These are phyloP conservation scores for Stachybotrys elegans DNA, from an alignment of 2,329 filamentous ascomycete species.

Conservation along the genomic window DNA sequence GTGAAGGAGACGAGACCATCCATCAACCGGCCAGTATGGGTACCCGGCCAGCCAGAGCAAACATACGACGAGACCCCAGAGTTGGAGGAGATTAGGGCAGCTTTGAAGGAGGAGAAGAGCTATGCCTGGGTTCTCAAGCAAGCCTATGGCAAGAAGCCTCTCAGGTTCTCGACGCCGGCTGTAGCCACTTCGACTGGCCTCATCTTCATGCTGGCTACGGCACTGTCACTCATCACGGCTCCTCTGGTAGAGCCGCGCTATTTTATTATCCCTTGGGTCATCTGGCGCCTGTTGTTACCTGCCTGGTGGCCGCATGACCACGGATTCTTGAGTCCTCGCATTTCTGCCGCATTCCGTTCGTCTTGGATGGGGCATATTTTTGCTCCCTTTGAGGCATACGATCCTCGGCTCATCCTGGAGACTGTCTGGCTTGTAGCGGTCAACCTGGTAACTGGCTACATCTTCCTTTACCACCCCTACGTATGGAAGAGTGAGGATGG, in stretches of 20 bases:
- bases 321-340: constrained; percentile 1
- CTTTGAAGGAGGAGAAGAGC: too few species aligned
- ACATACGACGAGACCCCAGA: too few species aligned
- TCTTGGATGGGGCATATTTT: constrained; percentile 6
- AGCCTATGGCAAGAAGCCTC: constrained; percentile 19
- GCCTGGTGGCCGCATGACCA: constrained; percentile 29
- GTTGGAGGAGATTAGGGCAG: too few species aligned
- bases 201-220: constrained; percentile 61
- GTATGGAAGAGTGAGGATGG: constrained; percentile 56
- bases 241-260: constrained; percentile 94
- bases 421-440: constrained; percentile 64
- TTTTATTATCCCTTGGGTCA: constrained; percentile 91
- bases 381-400: too few species aligned
- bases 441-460: constrained; percentile 61
- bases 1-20: too few species aligned
- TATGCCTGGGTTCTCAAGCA: too few species aligned
- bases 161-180: constrained; percentile 21
- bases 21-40: neutral
- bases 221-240: constrained; percentile 77
- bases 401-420: constrained; percentile 52
- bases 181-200: constrained; percentile 46
- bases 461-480: constrained; percentile 67
- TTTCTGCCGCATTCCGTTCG: too few species aligned
- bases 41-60: too few species aligned
- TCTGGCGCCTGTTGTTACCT: constrained; percentile 81